Evolutionary conservation across 2,329 filamentous ascomycete species (phyloP), one percentile per base, ranked within the genome.

Genomic region (Trichophyton equinum): DNA sequence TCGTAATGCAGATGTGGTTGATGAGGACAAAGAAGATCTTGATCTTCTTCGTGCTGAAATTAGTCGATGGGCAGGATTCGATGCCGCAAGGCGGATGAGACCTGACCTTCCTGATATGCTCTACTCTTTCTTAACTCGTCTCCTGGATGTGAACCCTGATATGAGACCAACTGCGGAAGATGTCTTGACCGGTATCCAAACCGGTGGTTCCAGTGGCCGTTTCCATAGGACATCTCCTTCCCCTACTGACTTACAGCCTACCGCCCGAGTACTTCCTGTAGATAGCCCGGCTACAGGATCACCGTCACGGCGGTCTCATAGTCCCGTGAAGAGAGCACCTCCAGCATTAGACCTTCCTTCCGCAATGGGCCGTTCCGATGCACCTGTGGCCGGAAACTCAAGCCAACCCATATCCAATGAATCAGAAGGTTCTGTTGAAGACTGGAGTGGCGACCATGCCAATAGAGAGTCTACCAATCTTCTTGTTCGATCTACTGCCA

Each of bases 11-110:
- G 92, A 97, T 70, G 81, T 86, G 2, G 80, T 95, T 22, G 84
- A 96, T 62, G 92, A 97, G 72, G 92, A 97, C 69, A 85, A 90
- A 60, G 94, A 99, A 71, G 91, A 97, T 65, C 79, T 96, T 4
- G 91, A 96, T 67, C 79, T 85, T 65, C 80, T 99, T 33, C 84
- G 91, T 47, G 86, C 81, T 2, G 94, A 99, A 72, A 97, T 99
- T 61, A 84, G 85, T 9, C 80, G 82, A 38, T 99, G 94, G 94
- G 78, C 85, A 60, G 94, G 94, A 0, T 95, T 97, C 67, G 84
- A 90, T 64, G 86, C 90, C 62, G 86, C 89, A 66, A 81, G 84
- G 38, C 81, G 85, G 40, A 81, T 87, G 64, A 83, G 92, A 1
- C 84, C 88, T 0, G 94, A 97, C 67, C 77, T 99, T 0, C 94